Conservation (phyloP, 306 rosid species). For the Potentilla sterilis region DNA sequence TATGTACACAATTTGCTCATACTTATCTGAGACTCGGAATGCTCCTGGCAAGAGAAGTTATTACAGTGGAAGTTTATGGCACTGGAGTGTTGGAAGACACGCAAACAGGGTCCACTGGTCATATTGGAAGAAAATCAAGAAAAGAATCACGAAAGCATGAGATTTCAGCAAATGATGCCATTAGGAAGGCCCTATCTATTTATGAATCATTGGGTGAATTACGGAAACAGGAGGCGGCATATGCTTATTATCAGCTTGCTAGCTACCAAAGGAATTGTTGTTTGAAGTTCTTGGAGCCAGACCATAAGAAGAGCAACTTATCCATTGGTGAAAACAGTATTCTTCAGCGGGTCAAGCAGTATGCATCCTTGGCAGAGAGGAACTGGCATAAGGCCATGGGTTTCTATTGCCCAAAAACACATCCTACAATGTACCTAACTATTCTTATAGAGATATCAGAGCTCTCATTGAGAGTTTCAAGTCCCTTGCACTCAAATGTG, state of each 20-base stretch:
- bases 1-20: constrained; percentile 78
- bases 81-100: constrained; percentile 48
- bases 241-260: constrained; percentile 87
- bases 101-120: constrained; percentile 27
- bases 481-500: constrained; percentile 56
- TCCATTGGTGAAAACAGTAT: constrained; percentile 52
- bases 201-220: constrained; percentile 85
- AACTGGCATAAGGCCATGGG: constrained; percentile 88
- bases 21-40: constrained; percentile 92
- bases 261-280: constrained; percentile 86
- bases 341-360: constrained; percentile 81
- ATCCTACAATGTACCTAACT: constrained; percentile 70
- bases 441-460: constrained; percentile 79
- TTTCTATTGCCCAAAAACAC: constrained; percentile 76
- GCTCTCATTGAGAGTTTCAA: constrained; percentile 58
- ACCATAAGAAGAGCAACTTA: constrained; percentile 45
- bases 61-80: constrained; percentile 66
- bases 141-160: constrained; percentile 68
- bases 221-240: constrained; percentile 91
- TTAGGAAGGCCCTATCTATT: constrained; percentile 77
- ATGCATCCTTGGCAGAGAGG: constrained; percentile 85
- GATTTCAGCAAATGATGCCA: constrained; percentile 92
- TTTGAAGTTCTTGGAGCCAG: constrained; percentile 68
- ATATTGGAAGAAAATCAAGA: constrained; percentile 41
- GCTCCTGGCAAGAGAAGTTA: constrained; percentile 90